Conservation (phyloP, 2,329 filamentous ascomycete genomes). For the Trichoderma koningii region DNA sequence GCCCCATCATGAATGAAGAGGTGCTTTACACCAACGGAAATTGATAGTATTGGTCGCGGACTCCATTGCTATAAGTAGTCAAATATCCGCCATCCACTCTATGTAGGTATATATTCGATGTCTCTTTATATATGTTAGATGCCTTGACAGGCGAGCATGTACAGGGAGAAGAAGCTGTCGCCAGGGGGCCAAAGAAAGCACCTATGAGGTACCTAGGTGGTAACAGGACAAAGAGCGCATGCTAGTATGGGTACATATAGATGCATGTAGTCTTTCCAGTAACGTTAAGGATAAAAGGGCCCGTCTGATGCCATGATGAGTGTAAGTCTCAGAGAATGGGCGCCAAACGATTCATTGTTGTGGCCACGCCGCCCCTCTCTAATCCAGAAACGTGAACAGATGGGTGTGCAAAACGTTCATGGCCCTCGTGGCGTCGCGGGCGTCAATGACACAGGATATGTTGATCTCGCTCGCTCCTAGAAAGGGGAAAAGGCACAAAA, state of each 20-base stretch:
- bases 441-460: constrained; percentile 96
- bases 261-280: background rate
- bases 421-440: constrained; percentile 84
- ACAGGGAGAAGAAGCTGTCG: no score
- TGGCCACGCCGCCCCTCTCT: constrained; percentile 21
- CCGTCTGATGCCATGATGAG: background rate
- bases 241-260: background rate
- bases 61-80: no score
- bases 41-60: no score
- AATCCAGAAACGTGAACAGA: constrained; percentile 93
- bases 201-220: no score
- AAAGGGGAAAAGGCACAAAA: constrained; percentile 26
- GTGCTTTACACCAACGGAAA: no score
- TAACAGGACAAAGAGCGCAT: no score
- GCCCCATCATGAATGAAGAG: no score
- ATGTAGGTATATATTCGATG: no score
- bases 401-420: constrained; percentile 97
- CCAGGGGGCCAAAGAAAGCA: no score
- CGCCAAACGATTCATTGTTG: background rate
- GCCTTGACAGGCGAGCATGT: no score
- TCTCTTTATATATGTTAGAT: no score
- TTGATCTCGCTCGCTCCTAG: constrained; percentile 97
- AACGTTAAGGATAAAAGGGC: background rate
- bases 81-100: no score
- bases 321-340: background rate